Base-by-base conservation (phyloP, 2,329 filamentous ascomycete species). In the Cytospora mali region DNA sequence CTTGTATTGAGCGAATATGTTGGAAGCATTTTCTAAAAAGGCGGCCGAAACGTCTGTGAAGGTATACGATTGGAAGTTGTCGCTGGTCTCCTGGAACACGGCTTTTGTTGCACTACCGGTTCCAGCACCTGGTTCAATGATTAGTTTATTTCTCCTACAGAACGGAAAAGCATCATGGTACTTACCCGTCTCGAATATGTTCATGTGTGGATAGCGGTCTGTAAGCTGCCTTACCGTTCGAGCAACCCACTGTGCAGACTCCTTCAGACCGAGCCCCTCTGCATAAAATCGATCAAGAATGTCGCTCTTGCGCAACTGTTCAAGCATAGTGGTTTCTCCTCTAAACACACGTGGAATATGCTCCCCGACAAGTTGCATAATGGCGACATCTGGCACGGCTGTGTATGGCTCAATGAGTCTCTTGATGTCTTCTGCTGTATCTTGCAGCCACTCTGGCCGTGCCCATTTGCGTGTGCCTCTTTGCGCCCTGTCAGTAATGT, bases 41-140 rank as follows among this genome's bases (percentile, higher is more conserved):
- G 69, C 73, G 2, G 70, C 54, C 0, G 74, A 75, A 14, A 79
- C 72, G 57, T 81, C 79, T 0, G 80, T 81, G 67, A 72, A 81
- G 0, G 76, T 78, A 64, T 81, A 82, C 5, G 72, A 71, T 0
- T 69, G 65, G 50, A 77, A 77, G 6, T 9, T 50, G 6, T 25
- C 21, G 3, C 52, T 71, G 18, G 80, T 65, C 4, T 58, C 35
- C 1, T 69, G 61, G 2, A 81, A 61, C 16, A 81, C 66, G 0
- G 48, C 29, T 13, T 72, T 68, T 0, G 80, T 81, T 0, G 75
- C 71, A 7, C 72, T 73, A 2, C 77, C 79, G 1, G 74, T 78
- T 0, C 79, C 78, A 13, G 74, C 77, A n/a, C 61, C 61, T 9
- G 76, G 5, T 27, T 0, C 1, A 75, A 11, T 16, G 14, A 11